Conservation (phyloP, 1,284 basidiomycete genomes). For the Cryptococcus sp. region DNA sequence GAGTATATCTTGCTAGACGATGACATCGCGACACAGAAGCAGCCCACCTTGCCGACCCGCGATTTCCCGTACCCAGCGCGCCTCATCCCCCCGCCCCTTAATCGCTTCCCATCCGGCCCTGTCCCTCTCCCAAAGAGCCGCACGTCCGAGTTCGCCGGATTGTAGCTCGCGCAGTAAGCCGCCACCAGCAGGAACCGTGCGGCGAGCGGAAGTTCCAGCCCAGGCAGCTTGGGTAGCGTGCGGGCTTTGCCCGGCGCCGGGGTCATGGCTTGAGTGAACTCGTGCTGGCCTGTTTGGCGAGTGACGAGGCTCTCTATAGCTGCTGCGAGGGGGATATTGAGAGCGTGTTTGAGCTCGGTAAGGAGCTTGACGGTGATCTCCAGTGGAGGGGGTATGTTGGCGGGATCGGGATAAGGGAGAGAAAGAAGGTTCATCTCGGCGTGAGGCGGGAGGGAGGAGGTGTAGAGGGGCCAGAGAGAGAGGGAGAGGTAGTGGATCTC, state of each 20-base stretch:
- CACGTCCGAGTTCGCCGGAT: slow-evolving; percentile 75
- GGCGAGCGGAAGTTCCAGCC: slow-evolving; percentile 56
- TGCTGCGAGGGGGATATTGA: slow-evolving; percentile 37
- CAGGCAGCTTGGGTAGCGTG: slow-evolving; percentile 27
- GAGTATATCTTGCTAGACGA: not conserved
- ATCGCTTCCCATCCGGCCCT: slow-evolving; percentile 62
- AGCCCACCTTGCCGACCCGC: slow-evolving; percentile 41
- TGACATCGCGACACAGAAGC: not conserved
- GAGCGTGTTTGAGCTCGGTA: slow-evolving; percentile 44
- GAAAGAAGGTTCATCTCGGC: slow-evolving; percentile 30
- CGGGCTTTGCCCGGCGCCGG: slow-evolving; percentile 8
- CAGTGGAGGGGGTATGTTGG: slow-evolving; percentile 26
- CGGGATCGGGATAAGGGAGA: slow-evolving; percentile 18
- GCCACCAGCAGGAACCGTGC: slow-evolving; percentile 76
- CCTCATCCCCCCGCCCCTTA: slow-evolving; percentile 53
- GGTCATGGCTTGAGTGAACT: slow-evolving; percentile 28
- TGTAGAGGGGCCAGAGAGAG: slow-evolving; percentile 68
- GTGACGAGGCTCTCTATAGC: slow-evolving; percentile 42
- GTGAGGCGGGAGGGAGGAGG: slow-evolving; percentile 38
- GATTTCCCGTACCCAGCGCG: slow-evolving; percentile 46
- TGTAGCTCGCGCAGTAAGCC: slow-evolving; percentile 79
- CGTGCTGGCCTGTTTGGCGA: slow-evolving; percentile 21
- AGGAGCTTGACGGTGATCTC: slow-evolving; percentile 40
- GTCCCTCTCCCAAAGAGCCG: slow-evolving; percentile 70
- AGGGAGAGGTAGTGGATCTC: slow-evolving; percentile 73